Conservation (phyloP, 371 early-diverging fungal species). For the Actinomortierella wolfii region DNA sequence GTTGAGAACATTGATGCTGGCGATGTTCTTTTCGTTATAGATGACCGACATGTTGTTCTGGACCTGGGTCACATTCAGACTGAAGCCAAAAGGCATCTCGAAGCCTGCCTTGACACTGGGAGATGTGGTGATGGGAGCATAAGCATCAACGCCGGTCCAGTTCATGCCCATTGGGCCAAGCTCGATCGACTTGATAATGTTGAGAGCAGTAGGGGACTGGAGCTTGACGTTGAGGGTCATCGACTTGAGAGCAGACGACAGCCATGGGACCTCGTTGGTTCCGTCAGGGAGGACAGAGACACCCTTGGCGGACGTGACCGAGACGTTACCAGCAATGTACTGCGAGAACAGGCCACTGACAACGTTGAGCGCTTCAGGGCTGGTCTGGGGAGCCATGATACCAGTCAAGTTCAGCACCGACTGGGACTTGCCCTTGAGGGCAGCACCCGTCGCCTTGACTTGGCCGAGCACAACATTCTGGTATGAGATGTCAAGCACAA, state of each 20-base stretch:
- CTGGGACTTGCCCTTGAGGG: constrained; percentile 33
- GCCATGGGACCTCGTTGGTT: constrained; percentile 58
- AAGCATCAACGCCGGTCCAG: constrained; percentile 55
- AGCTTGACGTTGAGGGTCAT: constrained; percentile 41
- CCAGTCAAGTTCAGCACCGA: constrained; percentile 58
- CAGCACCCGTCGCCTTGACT: constrained; percentile 53
- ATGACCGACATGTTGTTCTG: constrained; percentile 60
- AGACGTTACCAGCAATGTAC: constrained; percentile 56
- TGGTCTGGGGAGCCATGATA: constrained; percentile 53
- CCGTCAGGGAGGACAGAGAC: constrained; percentile 66
- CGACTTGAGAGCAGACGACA: constrained; percentile 58
- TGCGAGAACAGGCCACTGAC: constrained; percentile 59
- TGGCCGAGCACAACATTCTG: constrained; percentile 57
- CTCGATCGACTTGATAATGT: constrained; percentile 57
- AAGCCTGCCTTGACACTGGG: constrained; percentile 58
- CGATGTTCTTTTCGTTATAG: constrained; percentile 53
- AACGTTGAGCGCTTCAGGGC: constrained; percentile 50
- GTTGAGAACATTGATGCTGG: constrained; percentile 48
- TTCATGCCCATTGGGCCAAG: constrained; percentile 62
- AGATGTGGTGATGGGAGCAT: constrained; percentile 56
- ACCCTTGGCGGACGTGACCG: constrained; percentile 58
- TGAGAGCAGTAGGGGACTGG: constrained; percentile 46
- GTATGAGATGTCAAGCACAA: constrained; percentile 57
- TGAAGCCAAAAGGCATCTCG: constrained; percentile 66
- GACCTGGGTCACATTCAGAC: constrained; percentile 60